phyloP scores from a whole-genome alignment of 2,329 filamentous ascomycete genomes.

The Clarireedia homoeocarpa region DNA sequence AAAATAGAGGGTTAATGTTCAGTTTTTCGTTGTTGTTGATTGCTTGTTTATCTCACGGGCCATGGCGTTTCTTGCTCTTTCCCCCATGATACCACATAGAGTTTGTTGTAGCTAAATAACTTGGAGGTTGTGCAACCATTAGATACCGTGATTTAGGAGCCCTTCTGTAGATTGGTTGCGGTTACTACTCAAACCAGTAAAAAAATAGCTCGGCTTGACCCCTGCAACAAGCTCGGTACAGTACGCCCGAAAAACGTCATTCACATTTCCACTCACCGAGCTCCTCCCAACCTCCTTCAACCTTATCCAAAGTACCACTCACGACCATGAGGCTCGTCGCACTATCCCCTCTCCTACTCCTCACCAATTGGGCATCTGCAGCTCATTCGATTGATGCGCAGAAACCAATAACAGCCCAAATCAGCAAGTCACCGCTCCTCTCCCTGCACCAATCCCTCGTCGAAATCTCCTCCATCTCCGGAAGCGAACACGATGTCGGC shows the following conservation, averaged over 20 bases:
- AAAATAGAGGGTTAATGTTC: not conserved
- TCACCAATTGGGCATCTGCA: constrained; percentile 11
- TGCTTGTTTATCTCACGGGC: not conserved
- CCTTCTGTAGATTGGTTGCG: not conserved
- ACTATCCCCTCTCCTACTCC: constrained; percentile 11
- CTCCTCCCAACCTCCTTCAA: not conserved
- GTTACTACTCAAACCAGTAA: too few relatives aligned
- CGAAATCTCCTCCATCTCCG: constrained; percentile 53
- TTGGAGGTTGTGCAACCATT: too few relatives aligned
- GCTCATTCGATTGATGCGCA: constrained; percentile 14
- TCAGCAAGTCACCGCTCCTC: constrained; percentile 35
- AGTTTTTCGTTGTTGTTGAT: not conserved
- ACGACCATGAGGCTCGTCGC: constrained; percentile 18
- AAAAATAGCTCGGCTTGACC: too few relatives aligned
- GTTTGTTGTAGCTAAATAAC: not conserved
- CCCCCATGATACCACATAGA: constrained; percentile 1
- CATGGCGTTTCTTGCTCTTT: not conserved
- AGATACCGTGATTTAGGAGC: too few relatives aligned
- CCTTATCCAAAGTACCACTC: not conserved
- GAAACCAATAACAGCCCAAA: constrained; percentile 11
- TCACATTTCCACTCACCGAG: not conserved
- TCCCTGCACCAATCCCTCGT: constrained; percentile 56
- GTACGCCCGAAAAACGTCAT: too few relatives aligned
- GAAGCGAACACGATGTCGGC: constrained; percentile 51
- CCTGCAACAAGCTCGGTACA: too few relatives aligned